Evolutionary conservation across 768 basidiomycete species (phyloP).

Genomic region (Lactarius hatsudake): DNA sequence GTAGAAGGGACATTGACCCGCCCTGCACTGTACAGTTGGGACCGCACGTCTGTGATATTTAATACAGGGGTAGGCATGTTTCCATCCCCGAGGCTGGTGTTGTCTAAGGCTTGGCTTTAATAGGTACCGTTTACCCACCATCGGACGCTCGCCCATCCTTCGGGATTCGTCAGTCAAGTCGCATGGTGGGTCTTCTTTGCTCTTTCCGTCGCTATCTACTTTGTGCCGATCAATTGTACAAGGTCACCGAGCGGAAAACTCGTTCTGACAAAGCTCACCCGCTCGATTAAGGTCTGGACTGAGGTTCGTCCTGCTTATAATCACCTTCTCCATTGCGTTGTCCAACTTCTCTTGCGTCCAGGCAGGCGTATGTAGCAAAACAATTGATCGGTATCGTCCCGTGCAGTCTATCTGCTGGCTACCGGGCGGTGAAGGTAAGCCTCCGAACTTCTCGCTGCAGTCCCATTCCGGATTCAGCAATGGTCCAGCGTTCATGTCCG

Average conservation of each 20-base stretch:
- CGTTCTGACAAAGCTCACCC: constrained; percentile 61
- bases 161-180: constrained; percentile 74
- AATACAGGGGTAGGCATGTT: constrained; percentile 51
- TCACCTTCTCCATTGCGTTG: constrained; percentile 1
- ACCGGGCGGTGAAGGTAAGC: constrained; percentile 56
- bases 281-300: constrained; percentile 71
- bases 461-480: neutral
- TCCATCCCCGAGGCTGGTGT: constrained; percentile 1
- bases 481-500: constrained; percentile 60
- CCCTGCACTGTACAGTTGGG: constrained; percentile 48
- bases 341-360: constrained; percentile 31
- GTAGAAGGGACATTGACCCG: constrained; percentile 12
- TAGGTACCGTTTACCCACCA: constrained; percentile 60
- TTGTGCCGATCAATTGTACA: neutral
- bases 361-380: constrained; percentile 68
- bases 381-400: constrained; percentile 52
- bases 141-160: constrained; percentile 61
- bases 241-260: constrained; percentile 65
- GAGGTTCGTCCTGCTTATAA: constrained; percentile 43
- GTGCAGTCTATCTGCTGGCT: constrained; percentile 71
- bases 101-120: constrained; percentile 7
- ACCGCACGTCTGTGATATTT: constrained; percentile 65
- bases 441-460: constrained; percentile 16
- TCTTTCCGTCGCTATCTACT: neutral
- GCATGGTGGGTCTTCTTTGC: constrained; percentile 50